These are phyloP conservation scores for Xylaria bambusicola DNA, from an alignment of 495 filamentous ascomycete genomes.

Conservation along the genomic window DNA sequence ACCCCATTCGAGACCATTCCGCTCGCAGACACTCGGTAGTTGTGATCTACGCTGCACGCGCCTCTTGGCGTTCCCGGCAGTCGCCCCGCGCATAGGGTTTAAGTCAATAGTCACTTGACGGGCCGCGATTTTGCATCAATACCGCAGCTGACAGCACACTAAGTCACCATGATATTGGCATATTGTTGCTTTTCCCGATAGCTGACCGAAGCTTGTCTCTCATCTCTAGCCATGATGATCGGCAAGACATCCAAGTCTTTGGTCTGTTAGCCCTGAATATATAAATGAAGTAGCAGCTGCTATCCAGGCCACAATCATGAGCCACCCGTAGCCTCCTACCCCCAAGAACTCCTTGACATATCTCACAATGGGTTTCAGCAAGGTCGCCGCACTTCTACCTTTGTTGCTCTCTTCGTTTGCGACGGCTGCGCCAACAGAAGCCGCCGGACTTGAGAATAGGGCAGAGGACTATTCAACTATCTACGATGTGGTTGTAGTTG, in stretches of 20 bases:
- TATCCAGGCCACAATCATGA: not conserved
- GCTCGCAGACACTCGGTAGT: not conserved
- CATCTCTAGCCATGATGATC: too few species aligned
- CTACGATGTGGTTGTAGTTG: constrained; percentile 32
- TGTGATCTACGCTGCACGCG: constrained; percentile 8
- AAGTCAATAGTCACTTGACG: constrained; percentile 4
- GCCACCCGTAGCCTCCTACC: not conserved
- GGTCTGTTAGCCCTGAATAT: too few species aligned
- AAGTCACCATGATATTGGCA: not conserved
- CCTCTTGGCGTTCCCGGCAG: not conserved
- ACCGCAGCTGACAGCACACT: constrained; percentile 5
- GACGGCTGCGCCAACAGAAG: constrained; percentile 12
- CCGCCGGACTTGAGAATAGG: not conserved
- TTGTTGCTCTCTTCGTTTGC: constrained; percentile 6
- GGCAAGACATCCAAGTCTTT: too few species aligned
- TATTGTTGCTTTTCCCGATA: not conserved
- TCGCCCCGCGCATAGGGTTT: not conserved
- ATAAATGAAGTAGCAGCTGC: not conserved
- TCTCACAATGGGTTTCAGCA: constrained; percentile 16
- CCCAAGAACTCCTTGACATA: not conserved
- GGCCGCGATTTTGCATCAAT: not conserved
- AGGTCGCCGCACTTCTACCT: constrained; percentile 7
- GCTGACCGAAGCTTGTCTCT: too few species aligned
- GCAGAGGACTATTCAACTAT: not conserved
- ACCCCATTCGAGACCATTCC: too few species aligned